A percentile compares a stretch with the other conserved stretches of the same genome.
phyloP scores from a whole-genome alignment of 164 flowering plant genomes.

The Liquidambar formosana region DNA sequence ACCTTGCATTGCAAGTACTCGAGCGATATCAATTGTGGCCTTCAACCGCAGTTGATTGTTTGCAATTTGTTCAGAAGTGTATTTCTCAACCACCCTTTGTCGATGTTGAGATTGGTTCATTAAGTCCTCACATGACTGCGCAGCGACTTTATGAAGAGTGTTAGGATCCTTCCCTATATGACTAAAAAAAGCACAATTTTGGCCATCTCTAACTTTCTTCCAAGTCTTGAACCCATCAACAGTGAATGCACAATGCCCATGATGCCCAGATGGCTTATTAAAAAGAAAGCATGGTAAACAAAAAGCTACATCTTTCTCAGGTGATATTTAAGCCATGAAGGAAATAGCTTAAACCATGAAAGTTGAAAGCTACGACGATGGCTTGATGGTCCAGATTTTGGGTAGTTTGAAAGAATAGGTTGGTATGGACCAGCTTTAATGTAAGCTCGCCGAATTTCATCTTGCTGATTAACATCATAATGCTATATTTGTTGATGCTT shows the following conservation, averaged over 20 bases:
- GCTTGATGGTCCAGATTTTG: neutral
- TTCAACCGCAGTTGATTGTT: too few relatives aligned
- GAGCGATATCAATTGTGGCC: too few relatives aligned
- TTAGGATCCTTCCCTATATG: slow-evolving; percentile 9
- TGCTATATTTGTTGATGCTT: neutral
- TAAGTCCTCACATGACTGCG: neutral
- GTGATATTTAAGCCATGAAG: slow-evolving; percentile 11
- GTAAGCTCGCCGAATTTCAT: slow-evolving; percentile 6
- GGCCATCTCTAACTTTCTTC: slow-evolving; percentile 10
- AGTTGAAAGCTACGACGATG: neutral
- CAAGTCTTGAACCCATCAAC: neutral
- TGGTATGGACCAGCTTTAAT: slow-evolving; percentile 1
- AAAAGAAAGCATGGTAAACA: slow-evolving; percentile 9
- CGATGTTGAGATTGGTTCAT: slow-evolving; percentile 1
- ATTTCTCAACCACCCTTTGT: neutral
- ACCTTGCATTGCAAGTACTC: too few relatives aligned
- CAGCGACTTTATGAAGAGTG: neutral
- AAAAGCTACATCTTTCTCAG: slow-evolving; percentile 4
- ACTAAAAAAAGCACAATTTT: slow-evolving; percentile 1
- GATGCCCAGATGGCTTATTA: neutral
- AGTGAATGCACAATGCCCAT: neutral
- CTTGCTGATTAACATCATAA: neutral
- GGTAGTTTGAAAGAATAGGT: neutral
- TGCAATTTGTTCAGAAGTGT: neutral
- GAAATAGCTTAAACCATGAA: neutral